Evolutionary conservation across 441 rosid genomes (phyloP), one percentile per base, ranked within the genome.

Genomic region (Jatropha multifida): DNA sequence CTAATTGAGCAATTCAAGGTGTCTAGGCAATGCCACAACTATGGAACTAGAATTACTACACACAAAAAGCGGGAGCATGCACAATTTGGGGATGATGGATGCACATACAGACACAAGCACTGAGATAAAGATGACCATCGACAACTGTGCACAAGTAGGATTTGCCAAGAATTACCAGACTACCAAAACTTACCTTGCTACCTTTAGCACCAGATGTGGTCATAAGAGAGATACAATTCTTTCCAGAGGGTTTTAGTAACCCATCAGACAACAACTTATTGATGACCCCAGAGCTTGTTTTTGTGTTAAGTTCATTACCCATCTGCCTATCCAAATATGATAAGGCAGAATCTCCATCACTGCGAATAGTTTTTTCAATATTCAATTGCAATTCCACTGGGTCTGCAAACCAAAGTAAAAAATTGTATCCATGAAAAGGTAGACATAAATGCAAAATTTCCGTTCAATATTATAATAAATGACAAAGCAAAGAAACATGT

Each of bases 151-250:
- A 49, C 15, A 38, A 32, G 11, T 8, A 60, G 32, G 56, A 71
- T 72, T 26, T 63, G 56, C 48, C 17, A 52, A 56, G n/a, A 48
- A 61, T 55, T 62, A 65, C 14, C 38, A 76, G 42, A 58, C 65
- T 54, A 69, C 62, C 18, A 81, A 81, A 83, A 81, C 85, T 78
- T 82, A 96, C 99, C 97, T 87, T 91, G 78, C 98, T 94, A 55
- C 99, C 99, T 86, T 96, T 96, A 77, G 99, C 99, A 72, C 99
- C 99, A 78, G 98, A 90, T 61, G 91, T 91, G 23, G 99, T 96
- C 99, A 96, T 96, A 66, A 96, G 90, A 52, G 97, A 90, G 60
- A 96, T 93, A 76, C 98, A 94, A 81, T 96, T 96, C 83, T 78
- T 89, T 73, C 92, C 97, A 41, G 97, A 88, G n/a, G 97, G 85